phyloP scores from a whole-genome alignment of 2,329 filamentous ascomycete species.

The Fusarium mexicanum region DNA sequence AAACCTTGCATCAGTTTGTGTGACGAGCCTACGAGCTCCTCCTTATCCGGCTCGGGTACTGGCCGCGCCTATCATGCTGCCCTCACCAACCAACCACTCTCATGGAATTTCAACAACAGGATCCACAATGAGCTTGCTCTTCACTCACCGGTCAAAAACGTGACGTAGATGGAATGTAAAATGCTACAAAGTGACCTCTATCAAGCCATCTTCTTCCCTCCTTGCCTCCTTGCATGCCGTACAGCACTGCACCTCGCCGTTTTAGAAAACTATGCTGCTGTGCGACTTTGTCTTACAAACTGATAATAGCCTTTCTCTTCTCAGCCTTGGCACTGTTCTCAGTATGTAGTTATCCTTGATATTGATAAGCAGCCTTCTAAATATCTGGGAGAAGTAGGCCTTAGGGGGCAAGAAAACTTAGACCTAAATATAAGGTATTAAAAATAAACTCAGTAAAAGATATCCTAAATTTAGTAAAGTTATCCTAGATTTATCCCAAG shows the following conservation, averaged over 20 bases:
- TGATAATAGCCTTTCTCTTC: neutral
- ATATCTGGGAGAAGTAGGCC: neutral
- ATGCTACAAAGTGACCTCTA: constrained; percentile 26
- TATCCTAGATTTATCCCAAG: too few relatives aligned
- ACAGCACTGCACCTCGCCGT: constrained; percentile 24
- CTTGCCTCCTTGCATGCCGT: constrained; percentile 20
- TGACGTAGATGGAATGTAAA: constrained; percentile 35
- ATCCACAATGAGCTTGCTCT: constrained; percentile 13
- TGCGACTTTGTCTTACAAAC: constrained; percentile 7
- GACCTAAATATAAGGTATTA: too few relatives aligned
- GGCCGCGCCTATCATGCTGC: constrained; percentile 30
- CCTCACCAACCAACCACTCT: constrained; percentile 21
- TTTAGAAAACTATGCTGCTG: constrained; percentile 22
- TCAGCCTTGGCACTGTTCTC: neutral
- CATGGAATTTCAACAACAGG: constrained; percentile 27
- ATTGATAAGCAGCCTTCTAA: neutral
- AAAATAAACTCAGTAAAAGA: too few relatives aligned
- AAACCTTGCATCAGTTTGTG: constrained; percentile 12
- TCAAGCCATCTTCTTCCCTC: too few relatives aligned
- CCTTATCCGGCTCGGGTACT: constrained; percentile 23
- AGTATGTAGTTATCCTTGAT: neutral
- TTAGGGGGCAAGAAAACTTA: too few relatives aligned
- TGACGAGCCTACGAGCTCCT: constrained; percentile 12
- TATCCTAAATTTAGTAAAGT: too few relatives aligned
- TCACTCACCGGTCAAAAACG: constrained; percentile 41